Conservation (phyloP, 129 eudicot genomes). For the Pittosporum tobira region DNA sequence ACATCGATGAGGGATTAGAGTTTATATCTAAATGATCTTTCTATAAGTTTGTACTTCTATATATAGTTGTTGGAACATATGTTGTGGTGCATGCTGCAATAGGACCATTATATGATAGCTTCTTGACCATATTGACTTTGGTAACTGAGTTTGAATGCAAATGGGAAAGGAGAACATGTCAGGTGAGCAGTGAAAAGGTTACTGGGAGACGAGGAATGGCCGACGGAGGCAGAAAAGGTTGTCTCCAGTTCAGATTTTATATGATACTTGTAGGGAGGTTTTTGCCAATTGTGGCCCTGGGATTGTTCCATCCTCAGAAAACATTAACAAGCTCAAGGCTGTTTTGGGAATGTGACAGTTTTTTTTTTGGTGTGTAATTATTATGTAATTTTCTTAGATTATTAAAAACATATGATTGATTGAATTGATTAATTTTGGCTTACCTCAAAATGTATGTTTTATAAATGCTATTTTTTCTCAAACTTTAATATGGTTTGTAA, state of each 20-base stretch:
- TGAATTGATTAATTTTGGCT: not conserved
- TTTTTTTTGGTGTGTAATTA: not conserved
- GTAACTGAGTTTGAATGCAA: slow-evolving; percentile 19
- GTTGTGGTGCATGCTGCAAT: too few species aligned
- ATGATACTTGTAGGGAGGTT: slow-evolving; percentile 55
- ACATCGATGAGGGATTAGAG: too few species aligned
- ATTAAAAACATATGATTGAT: not conserved
- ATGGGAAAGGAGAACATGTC: slow-evolving; percentile 54
- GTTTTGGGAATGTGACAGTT: slow-evolving; percentile 52
- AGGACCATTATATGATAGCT: too few species aligned
- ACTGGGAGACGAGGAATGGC: slow-evolving; percentile 38
- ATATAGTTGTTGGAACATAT: too few species aligned
- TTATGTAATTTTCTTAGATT: not conserved
- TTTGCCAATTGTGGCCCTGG: slow-evolving; percentile 77
- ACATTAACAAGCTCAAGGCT: slow-evolving; percentile 44
- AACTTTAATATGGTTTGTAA: too few species aligned
- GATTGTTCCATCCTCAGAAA: slow-evolving; percentile 46
- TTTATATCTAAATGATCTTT: too few species aligned
- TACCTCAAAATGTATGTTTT: too few species aligned
- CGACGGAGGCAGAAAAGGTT: slow-evolving; percentile 33
- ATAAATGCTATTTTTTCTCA: too few species aligned
- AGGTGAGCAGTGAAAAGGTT: slow-evolving; percentile 27
- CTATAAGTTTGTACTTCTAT: too few species aligned
- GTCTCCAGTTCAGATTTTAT: slow-evolving; percentile 55
- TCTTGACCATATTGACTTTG: too few species aligned